Percentiles rank a stretch among this genome's conserved stretches.
Conservation (phyloP, 2,329 filamentous ascomycete genomes). For the Setomelanomma holmii region DNA sequence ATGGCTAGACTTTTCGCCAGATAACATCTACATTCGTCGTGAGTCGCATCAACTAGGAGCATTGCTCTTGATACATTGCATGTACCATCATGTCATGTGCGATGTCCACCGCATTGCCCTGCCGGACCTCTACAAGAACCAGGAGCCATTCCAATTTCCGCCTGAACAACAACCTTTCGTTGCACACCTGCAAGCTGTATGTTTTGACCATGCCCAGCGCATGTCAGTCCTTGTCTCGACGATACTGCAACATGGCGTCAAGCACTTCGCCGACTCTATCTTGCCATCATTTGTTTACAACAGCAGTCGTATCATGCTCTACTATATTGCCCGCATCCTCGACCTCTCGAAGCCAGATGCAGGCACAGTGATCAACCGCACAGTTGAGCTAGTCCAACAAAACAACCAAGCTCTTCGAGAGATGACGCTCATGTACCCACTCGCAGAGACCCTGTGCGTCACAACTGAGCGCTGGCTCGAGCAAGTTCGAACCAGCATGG, state of each 20-base stretch:
- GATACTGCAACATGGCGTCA: conserved; percentile 39
- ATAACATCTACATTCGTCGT: conserved; percentile 45
- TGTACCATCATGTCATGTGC: conserved; percentile 44
- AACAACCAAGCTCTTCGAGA: conserved; percentile 40
- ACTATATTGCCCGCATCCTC: conserved; percentile 39
- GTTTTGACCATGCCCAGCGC: conserved; percentile 41
- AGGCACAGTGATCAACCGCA: conserved; percentile 31
- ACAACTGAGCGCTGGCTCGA: conserved; percentile 42
- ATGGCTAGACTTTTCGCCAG: conserved; percentile 41
- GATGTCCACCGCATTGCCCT: conserved; percentile 42
- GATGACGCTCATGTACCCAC: conserved; percentile 41
- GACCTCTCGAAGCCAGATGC: conserved; percentile 36
- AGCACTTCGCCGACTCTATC: conserved; percentile 43
- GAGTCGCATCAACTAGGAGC: conserved; percentile 42
- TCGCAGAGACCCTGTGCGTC: conserved; percentile 39
- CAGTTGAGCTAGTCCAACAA: conserved; percentile 39
- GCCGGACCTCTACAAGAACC: conserved; percentile 40
- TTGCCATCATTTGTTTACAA: conserved; percentile 43
- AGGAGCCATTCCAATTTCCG: conserved; percentile 39
- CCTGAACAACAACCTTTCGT: conserved; percentile 33
- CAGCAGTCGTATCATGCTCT: conserved; percentile 44
- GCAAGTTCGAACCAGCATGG: conserved; percentile 38
- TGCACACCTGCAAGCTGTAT: conserved; percentile 33
- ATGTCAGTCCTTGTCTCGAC: conserved; percentile 38
- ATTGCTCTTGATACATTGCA: conserved; percentile 43